phyloP scores from a whole-genome alignment of 164 flowering plant species.

The Stephania yunnanensis region DNA sequence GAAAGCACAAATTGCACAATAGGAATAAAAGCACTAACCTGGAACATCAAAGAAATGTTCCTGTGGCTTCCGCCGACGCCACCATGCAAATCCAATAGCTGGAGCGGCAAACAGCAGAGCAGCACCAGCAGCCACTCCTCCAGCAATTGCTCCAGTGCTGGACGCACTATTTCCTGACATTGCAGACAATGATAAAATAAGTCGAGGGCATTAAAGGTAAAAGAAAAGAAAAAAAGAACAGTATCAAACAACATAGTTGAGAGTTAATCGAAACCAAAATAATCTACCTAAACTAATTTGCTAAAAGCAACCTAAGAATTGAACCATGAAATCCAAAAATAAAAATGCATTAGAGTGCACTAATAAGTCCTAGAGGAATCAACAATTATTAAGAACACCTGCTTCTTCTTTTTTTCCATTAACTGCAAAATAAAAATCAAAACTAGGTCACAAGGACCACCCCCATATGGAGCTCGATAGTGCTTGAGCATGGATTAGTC shows the following conservation, averaged over 20 bases:
- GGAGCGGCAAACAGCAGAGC: constrained; percentile 45
- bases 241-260: background rate
- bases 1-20: background rate
- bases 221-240: background rate
- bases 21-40: constrained; percentile 22
- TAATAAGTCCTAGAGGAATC: background rate
- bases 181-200: background rate
- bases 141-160: constrained; percentile 44
- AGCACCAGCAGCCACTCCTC: constrained; percentile 50
- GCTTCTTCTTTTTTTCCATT: too few relatives aligned
- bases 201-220: background rate
- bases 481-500: too few relatives aligned
- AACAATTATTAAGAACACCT: background rate
- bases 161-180: constrained; percentile 25
- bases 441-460: too few relatives aligned
- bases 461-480: too few relatives aligned
- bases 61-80: constrained; percentile 40
- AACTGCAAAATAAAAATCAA: too few relatives aligned
- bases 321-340: background rate
- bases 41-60: constrained; percentile 45
- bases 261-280: background rate
- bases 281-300: background rate
- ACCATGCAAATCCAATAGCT: constrained; percentile 43
- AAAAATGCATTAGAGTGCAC: background rate
- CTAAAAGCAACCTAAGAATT: background rate